phyloP scores from a whole-genome alignment of 257 asterid species.

The Penstemon newberryi region DNA sequence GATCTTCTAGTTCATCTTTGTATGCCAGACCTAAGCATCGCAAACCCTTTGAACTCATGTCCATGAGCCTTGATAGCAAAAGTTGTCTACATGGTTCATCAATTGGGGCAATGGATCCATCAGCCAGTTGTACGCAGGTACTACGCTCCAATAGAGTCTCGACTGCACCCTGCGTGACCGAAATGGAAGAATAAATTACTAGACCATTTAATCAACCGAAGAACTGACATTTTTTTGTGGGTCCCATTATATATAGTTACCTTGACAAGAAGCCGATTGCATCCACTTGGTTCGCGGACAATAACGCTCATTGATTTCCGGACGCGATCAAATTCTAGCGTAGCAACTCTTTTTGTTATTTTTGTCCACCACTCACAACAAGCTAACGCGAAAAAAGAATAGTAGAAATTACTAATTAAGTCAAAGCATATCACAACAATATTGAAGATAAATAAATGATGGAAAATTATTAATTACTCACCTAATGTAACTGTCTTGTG shows the following conservation, averaged over 20 bases:
- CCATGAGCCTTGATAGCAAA: slow-evolving; percentile 53
- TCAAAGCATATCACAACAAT: slow-evolving; percentile 6
- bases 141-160: slow-evolving; percentile 85
- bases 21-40: slow-evolving; percentile 85
- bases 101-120: slow-evolving; percentile 60
- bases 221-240: neutral
- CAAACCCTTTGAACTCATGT: slow-evolving; percentile 82
- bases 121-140: slow-evolving; percentile 63
- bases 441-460: slow-evolving; percentile 11
- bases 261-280: slow-evolving; percentile 87
- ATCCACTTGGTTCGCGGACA: slow-evolving; percentile 54
- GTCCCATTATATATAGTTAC: slow-evolving; percentile 31
- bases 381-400: slow-evolving; percentile 37
- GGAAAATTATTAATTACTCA: slow-evolving; percentile 27
- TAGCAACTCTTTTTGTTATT: slow-evolving; percentile 64
- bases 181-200: slow-evolving; percentile 7
- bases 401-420: neutral
- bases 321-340: slow-evolving; percentile 83
- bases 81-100: slow-evolving; percentile 61
- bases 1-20: slow-evolving; percentile 74
- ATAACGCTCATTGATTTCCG: slow-evolving; percentile 92
- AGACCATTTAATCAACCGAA: slow-evolving; percentile 12
- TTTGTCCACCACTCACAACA: slow-evolving; percentile 86
- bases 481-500: slow-evolving; percentile 55
- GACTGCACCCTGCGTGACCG: slow-evolving; percentile 76